Evolutionary conservation across 345 rosid species (phyloP), one percentile per base, ranked within the genome.

Genomic region (Stellera chamaejasme): DNA sequence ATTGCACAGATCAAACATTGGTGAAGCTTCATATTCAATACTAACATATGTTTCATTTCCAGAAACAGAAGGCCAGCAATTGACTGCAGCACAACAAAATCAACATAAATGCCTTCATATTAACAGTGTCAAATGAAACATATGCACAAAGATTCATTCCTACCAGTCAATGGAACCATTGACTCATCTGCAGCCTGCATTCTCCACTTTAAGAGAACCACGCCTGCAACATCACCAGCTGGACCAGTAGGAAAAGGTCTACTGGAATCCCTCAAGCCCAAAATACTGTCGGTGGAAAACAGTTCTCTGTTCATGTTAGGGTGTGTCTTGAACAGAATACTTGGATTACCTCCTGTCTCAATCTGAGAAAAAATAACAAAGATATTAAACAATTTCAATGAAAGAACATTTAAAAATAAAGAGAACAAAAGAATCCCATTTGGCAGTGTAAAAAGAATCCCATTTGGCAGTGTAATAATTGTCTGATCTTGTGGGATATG

Each of bases 51-150:
- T 87, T 66, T 87, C 95, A 52, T 80, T 84, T 66, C 94, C 93
- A 72, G 96, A 90, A 56, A 84, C 93, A 62, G 96, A 87, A 50
- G 96, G 96, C 97, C 97, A 90, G 85, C 96, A 90, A 74, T 84
- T 90, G 72, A 90, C 97, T 87, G 85, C 74, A 71, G 50, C 46
- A 76, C 6, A 60, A 16, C 59, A 26, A 64, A 11, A n/a, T 62
- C 52, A 39, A 61, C 10, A 54, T 49, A 47, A 61, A 52, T 43
- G 27, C 47, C 48, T 11, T 45, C n/a, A 36, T 11, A 11, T 43
- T 11, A 2, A 32, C 39, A 32, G 39, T 32, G 10, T 32, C 39
- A 32, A 8, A 32, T 32, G 39, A 32, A 32, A 32, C 39, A 32
- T 32, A 32, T 32, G 52, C 27, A 66, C 16, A 48, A 69, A 19